Evolutionary conservation across 2,329 filamentous ascomycete genomes (phyloP), one percentile per base, ranked within the genome.

Genomic region (Magnaporthales sp.): DNA sequence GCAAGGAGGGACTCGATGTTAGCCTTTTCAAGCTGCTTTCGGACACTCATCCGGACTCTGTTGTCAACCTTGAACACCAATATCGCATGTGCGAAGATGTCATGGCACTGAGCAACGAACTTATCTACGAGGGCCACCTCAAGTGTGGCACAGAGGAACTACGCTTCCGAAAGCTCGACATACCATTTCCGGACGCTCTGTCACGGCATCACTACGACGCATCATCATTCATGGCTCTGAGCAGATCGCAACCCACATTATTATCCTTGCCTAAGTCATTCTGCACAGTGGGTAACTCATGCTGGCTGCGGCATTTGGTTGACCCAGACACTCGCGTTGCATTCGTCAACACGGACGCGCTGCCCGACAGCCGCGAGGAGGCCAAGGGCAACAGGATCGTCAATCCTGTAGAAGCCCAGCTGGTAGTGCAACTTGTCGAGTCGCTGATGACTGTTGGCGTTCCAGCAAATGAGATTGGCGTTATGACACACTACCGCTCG

Each of bases 1-100:
- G 90, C 62, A 85, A 89, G 66, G 93, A 93, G 13, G 95, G 95
- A 1, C 82, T 99, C 5, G 95, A 99, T 75, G 85, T 97, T 62
- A 96, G 92, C 75, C 82, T 99, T 65, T 99, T 99, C 84, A 96
- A 96, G 75, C 84, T 95, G 3, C 85, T 99, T 13, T 97, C 93
- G 0, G 95, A 98, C 73, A 85, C 86, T 0, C 93, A 98, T 69
- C 93, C 95, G 0, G 81, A 87, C 62, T 93, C 93, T 0, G 93
- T 99, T 2, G 92, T 96, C 69, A 96, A 91, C 69, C 85, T 99
- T 1, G 93, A 95, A 72, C 93, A 97, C 73, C 95, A 99, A 75
- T 99, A 99, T 75, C 92, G 95, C 68, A 99, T 99, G 95, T 97
- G 92, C 73, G 91, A 95, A 71, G 95, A 99, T 69, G 91, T 99